Evolutionary conservation across 352 stramenopile genomes (phyloP), one percentile per base, ranked within the genome.

Genomic region (Chrysophaeum taylorii): DNA sequence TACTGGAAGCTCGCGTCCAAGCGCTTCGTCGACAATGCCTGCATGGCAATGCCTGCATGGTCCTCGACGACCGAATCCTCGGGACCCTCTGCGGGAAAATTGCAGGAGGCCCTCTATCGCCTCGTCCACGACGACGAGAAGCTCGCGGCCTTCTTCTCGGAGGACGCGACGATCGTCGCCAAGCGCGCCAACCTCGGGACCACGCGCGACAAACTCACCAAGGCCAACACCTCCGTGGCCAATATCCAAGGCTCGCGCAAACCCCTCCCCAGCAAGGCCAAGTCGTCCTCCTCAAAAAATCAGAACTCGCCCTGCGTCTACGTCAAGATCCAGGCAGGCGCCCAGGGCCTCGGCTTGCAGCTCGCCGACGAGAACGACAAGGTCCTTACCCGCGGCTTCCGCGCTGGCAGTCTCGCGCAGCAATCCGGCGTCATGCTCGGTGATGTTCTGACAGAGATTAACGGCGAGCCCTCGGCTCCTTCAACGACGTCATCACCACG

Each of bases 11-110:
- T 81, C 5, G 75, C 76, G 27, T 70, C 76, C 29, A 80, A 80
- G 39, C 70, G 76, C 1, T 81, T 80, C 62, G 69, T 81, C 33
- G 76, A 81, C 62, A 81, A 81, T 50, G n/a, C n/a, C n/a, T n/a
- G n/a, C n/a, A n/a, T n/a, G n/a, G n/a, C n/a, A n/a, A n/a, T n/a
- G 75, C 70, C 35, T 81, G 76, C 63, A 81, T 81, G 76, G 38
- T 61, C 9, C 68, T 77, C 1, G 76, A 81, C 66, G 74, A 77
- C 37, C 72, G 73, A 42, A 76, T 81, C 35, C 70, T 81, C 36
- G 69, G 71, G 21, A 72, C 60, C 2, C 60, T 81, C 23, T 73
- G 74, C 29, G 38, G 48, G 2, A 52, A n/a, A 48, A 25, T 48
- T 64, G 2, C 60, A 76, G 62, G 76, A 81, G 64, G 61, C 75